Evolutionary conservation across 352 stramenopile genomes (phyloP).

Genomic region (Elongisporangium prolatum): DNA sequence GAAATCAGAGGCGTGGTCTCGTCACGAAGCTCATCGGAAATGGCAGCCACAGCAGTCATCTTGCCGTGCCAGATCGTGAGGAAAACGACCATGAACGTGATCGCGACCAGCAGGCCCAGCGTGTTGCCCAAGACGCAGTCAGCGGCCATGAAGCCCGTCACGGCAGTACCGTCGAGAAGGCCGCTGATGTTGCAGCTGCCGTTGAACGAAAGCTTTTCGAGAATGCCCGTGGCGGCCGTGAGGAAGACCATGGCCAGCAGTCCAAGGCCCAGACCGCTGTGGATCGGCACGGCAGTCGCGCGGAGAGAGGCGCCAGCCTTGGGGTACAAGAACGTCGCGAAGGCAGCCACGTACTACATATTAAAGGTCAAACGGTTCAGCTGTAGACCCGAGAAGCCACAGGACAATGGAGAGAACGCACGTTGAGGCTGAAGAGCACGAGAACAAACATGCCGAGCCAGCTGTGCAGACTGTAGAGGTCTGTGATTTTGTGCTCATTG

Average conservation of each 20-base stretch:
- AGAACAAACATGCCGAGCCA: constrained; percentile 74
- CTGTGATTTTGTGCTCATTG: constrained; percentile 82
- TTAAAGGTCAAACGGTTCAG: constrained; percentile 7
- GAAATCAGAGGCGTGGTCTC: constrained; percentile 45
- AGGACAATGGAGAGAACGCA: constrained; percentile 12
- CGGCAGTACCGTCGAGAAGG: constrained; percentile 45
- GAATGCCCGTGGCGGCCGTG: constrained; percentile 60
- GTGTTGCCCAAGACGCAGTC: constrained; percentile 76
- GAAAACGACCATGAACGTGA: constrained; percentile 35
- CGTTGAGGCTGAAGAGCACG: constrained; percentile 45
- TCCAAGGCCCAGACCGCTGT: constrained; percentile 60
- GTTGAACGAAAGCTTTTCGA: constrained; percentile 86
- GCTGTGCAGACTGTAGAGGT: constrained; percentile 86
- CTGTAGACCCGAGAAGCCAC: background rate
- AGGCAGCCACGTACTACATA: constrained; percentile 54
- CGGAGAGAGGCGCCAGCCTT: constrained; percentile 44
- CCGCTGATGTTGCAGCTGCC: constrained; percentile 78
- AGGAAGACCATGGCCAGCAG: constrained; percentile 59
- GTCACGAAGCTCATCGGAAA: constrained; percentile 10
- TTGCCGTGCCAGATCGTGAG: constrained; percentile 54
- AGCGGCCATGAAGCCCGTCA: constrained; percentile 65
- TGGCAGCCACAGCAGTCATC: constrained; percentile 12
- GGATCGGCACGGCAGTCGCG: constrained; percentile 40
- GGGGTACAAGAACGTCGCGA: constrained; percentile 73
- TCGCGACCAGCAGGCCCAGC: constrained; percentile 56